Evolutionary conservation across 2,329 filamentous ascomycete species (phyloP).

Genomic region (Pseudogymnoascus sp.): DNA sequence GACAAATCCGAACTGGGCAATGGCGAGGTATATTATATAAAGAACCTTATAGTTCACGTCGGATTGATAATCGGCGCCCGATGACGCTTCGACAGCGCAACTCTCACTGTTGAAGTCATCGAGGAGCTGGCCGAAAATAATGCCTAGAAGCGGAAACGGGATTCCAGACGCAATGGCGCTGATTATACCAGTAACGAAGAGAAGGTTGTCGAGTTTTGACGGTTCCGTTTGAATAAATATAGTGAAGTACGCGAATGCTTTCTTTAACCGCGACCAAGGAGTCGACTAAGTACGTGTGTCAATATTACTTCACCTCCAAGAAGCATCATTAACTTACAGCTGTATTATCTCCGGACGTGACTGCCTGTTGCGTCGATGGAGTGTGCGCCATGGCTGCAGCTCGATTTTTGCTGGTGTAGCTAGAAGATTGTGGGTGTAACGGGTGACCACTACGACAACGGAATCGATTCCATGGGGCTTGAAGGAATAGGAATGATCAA

Average conservation of each 20-base stretch:
- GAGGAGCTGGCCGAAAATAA: conserved; percentile 57
- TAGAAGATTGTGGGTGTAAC: background rate
- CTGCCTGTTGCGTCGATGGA: background rate
- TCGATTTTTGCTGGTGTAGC: background rate
- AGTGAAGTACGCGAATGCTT: background rate
- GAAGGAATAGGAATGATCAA: background rate
- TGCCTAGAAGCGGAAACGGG: conserved; percentile 56
- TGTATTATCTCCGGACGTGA: background rate
- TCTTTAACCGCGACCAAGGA: background rate
- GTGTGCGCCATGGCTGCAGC: background rate
- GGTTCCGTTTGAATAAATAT: conserved; percentile 9
- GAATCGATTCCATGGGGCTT: background rate
- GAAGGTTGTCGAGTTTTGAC: conserved; percentile 22
- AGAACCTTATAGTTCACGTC: conserved; percentile 51
- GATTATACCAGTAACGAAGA: conserved; percentile 34
- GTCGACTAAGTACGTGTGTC: background rate
- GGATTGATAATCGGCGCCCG: conserved; percentile 26
- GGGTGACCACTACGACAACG: background rate
- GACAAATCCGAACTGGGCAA: conserved; percentile 55
- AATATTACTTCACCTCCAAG: background rate
- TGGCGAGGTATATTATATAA: conserved; percentile 54
- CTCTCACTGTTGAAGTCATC: conserved; percentile 52
- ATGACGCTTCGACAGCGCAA: conserved; percentile 34
- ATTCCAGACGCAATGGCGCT: conserved; percentile 49
- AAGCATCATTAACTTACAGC: background rate